Conservation (phyloP, 2,329 filamentous ascomycete genomes). For the Paraconiothyrium sp. region DNA sequence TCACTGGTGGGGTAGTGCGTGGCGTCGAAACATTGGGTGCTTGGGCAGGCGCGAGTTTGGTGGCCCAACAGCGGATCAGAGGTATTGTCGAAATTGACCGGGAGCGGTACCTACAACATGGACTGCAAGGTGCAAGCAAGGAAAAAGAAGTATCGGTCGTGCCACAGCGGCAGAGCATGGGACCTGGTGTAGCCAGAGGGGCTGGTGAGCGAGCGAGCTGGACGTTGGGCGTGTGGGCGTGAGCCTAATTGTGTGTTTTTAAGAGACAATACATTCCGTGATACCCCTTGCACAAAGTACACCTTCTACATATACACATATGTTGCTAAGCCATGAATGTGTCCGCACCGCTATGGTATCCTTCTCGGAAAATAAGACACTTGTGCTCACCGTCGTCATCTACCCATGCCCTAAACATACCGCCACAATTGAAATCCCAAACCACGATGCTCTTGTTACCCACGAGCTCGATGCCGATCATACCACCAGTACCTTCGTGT, state of each 20-base stretch:
- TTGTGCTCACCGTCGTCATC: conserved; percentile 67
- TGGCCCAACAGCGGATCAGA: conserved; percentile 73
- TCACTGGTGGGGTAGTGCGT: conserved; percentile 68
- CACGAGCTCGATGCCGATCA: conserved; percentile 79
- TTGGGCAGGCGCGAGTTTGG: conserved; percentile 78
- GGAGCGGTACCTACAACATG: conserved; percentile 76
- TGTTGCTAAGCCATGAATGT: conserved; percentile 6
- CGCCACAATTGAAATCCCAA: conserved; percentile 84
- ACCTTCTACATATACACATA: not conserved
- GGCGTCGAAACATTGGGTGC: conserved; percentile 75
- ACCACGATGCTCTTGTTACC: conserved; percentile 67
- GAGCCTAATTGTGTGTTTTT: conserved; percentile 1
- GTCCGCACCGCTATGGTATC: conserved; percentile 36
- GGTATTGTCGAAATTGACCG: conserved; percentile 76
- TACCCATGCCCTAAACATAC: conserved; percentile 86
- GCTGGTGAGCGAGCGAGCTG: conserved; percentile 49
- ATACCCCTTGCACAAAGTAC: conserved; percentile 7
- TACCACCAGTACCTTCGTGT: conserved; percentile 83
- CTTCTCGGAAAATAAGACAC: conserved; percentile 68
- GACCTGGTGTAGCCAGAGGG: conserved; percentile 54
- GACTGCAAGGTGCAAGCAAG: conserved; percentile 68
- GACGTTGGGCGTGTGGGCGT: conserved; percentile 53
- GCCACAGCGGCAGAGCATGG: conserved; percentile 71
- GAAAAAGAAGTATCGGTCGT: conserved; percentile 67
- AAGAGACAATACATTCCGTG: not conserved